Percentiles rank a stretch among this genome's conserved stretches.
Evolutionary conservation across 306 rosid genomes (phyloP).

Genomic region (Prunus campanulata): DNA sequence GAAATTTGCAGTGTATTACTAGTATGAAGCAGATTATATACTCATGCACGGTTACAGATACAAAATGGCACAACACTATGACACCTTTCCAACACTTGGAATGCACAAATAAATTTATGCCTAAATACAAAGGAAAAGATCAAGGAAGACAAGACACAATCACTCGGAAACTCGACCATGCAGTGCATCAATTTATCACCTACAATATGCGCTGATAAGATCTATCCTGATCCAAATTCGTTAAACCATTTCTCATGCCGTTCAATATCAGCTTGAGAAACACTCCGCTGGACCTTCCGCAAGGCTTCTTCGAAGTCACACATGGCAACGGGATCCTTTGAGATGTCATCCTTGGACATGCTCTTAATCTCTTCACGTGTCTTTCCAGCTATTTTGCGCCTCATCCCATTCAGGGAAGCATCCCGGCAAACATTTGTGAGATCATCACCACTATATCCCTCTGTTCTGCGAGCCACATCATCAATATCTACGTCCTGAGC

Average conservation of each 20-base stretch:
- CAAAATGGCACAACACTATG: constrained; percentile 20
- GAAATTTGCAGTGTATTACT: background rate
- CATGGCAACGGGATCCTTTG: constrained; percentile 97
- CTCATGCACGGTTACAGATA: constrained; percentile 2
- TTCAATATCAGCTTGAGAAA: constrained; percentile 83
- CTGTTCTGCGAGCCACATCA: constrained; percentile 92
- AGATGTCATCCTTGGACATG: constrained; percentile 96
- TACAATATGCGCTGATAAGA: constrained; percentile 5
- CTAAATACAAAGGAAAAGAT: background rate
- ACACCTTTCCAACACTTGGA: constrained; percentile 20
- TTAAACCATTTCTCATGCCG: constrained; percentile 93
- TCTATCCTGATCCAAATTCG: constrained; percentile 87
- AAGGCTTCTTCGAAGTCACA: constrained; percentile 97
- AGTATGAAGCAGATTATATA: constrained; percentile 10
- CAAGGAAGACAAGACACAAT: constrained; percentile 17
- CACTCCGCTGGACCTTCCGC: constrained; percentile 88
- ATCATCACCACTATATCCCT: constrained; percentile 98
- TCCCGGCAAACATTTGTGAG: constrained; percentile 94
- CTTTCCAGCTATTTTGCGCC: constrained; percentile 96
- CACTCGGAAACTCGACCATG: constrained; percentile 9
- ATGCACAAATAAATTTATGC: constrained; percentile 11
- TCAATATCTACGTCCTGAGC: constrained; percentile 78
- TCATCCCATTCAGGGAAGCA: constrained; percentile 98
- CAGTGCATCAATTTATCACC: background rate
- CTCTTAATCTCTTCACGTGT: constrained; percentile 95